Base-by-base conservation (phyloP, 768 basidiomycete genomes). In the Sarcomyxa edulis region DNA sequence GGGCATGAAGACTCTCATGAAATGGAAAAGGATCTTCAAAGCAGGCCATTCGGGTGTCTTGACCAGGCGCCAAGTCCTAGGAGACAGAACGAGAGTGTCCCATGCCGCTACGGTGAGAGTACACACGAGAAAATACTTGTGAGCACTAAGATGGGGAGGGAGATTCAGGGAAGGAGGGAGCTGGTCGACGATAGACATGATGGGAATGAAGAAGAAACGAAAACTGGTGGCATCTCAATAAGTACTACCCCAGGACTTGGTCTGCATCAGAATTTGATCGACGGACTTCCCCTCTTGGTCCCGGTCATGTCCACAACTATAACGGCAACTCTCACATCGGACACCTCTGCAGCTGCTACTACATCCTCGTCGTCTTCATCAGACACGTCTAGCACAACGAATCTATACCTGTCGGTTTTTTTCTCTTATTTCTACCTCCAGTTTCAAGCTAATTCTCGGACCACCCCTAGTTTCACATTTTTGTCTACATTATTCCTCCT, bases 121-220 rank as follows among this genome's bases (percentile, higher is more conserved):
- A 66, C 88, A 92, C 47, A 91, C 89, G 32, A 86, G 76, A 56
- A 91, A 89, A 51, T 92, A 92, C 60, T 91, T 90, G 70, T 90
- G 88, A 0, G 88, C 88, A 21, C 74, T 77, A 24, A 91, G 70
- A 56, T 87, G 88, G 2, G 88, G 73, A 0, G 88, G 73, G 5
- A 90, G 75, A 48, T 83, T 66, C 53, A 91, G 78, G 16, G 78
- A 84, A 38, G 68, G 58, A 12, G 88, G 88, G 6, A 90, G 68
- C 4, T 47, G 18, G 30, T 57, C 44, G 12, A 47, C 15, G 28
- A 49, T 27, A 15, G 62, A 56, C 62, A 64, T 65, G 53, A 43
- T 37, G 14, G 34, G 9, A 7, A 21, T 40, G 7, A n/a, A n/a
- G n/a, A n/a, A n/a, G n/a, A n/a, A n/a, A n/a, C n/a, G n/a, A n/a